Percentiles rank a stretch among this genome's conserved stretches.
Evolutionary conservation across 176 grass and related monocot genomes (phyloP).

Genomic region (Bothriochloa decipiens): DNA sequence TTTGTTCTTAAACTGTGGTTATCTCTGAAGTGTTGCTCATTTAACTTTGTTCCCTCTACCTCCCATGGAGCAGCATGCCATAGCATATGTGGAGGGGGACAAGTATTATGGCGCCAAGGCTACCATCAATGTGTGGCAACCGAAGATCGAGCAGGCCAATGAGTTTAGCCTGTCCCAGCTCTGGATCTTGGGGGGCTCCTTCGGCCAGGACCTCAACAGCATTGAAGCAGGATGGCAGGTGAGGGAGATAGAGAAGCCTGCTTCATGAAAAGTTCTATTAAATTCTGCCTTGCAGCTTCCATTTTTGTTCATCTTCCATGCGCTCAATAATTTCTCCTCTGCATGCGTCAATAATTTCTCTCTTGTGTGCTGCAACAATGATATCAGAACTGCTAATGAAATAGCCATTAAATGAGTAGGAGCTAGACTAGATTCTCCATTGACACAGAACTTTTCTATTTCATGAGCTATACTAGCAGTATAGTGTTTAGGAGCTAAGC

Average conservation of each 20-base stretch:
- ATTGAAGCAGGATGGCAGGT: conserved; percentile 98
- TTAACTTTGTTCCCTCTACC: conserved; percentile 18
- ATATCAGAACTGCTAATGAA: conserved; percentile 26
- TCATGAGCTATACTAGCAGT: conserved; percentile 7
- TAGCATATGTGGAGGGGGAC: conserved; percentile 83
- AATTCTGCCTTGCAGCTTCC: conserved; percentile 54
- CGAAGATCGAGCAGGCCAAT: conserved; percentile 75
- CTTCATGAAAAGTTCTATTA: conserved; percentile 50
- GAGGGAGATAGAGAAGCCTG: conserved; percentile 10
- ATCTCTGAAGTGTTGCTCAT: not conserved
- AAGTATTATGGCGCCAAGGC: conserved; percentile 88
- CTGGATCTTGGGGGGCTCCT: conserved; percentile 86
- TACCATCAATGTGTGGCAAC: conserved; percentile 91
- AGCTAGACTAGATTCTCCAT: conserved; percentile 38
- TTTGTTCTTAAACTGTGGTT: not conserved
- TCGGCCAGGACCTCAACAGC: conserved; percentile 88
- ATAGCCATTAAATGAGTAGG: conserved; percentile 31
- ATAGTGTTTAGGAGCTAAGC: conserved; percentile 39
- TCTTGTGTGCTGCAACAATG: conserved; percentile 42
- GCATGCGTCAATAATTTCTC: conserved; percentile 44
- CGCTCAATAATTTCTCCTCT: conserved; percentile 43
- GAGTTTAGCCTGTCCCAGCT: conserved; percentile 93
- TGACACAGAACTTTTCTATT: not conserved
- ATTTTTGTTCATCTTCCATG: conserved; percentile 46
- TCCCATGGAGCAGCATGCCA: conserved; percentile 64